Evolutionary conservation across 179 eudicot species (phyloP).

Genomic region (Beta macrorhiza): DNA sequence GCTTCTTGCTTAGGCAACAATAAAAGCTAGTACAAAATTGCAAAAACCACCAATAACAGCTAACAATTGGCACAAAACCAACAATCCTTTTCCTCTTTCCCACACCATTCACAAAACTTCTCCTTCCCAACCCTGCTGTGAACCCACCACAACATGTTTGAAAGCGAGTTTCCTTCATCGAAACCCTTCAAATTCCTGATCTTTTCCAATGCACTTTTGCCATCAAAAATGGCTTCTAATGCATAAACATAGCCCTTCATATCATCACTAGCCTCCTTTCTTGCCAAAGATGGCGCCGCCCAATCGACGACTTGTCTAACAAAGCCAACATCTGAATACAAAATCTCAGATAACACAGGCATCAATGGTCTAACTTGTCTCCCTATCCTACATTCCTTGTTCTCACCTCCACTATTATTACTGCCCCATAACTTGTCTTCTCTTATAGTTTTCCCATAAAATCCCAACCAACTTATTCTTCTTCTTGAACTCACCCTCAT

Average conservation of each 20-base stretch:
- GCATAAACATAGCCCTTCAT: conserved; percentile 75
- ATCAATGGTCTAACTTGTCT: conserved; percentile 62
- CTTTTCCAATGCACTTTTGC: conserved; percentile 43
- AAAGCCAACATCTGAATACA: conserved; percentile 52
- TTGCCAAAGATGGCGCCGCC: conserved; percentile 48
- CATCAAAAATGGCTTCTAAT: conserved; percentile 63
- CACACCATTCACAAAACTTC: conserved; percentile 21
- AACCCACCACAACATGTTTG: conserved; percentile 80
- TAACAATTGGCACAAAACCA: conserved; percentile 41
- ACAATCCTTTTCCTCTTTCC: conserved; percentile 30
- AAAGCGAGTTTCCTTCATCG: conserved; percentile 60
- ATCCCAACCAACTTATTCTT: conserved; percentile 64
- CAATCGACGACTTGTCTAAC: conserved; percentile 57
- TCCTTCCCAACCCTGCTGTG: conserved; percentile 48
- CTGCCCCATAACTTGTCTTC: conserved; percentile 70
- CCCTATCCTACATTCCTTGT: conserved; percentile 63
- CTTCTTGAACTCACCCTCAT: conserved; percentile 45
- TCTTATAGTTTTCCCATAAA: conserved; percentile 55
- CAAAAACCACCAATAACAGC: conserved; percentile 11
- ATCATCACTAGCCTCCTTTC: conserved; percentile 64
- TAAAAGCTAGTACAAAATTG: no score
- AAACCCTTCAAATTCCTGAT: conserved; percentile 47
- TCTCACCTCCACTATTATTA: conserved; percentile 31
- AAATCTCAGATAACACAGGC: conserved; percentile 50
- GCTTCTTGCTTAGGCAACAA: no score